Conservation (phyloP, 139 green algal species). For the Marvania coccoides region DNA sequence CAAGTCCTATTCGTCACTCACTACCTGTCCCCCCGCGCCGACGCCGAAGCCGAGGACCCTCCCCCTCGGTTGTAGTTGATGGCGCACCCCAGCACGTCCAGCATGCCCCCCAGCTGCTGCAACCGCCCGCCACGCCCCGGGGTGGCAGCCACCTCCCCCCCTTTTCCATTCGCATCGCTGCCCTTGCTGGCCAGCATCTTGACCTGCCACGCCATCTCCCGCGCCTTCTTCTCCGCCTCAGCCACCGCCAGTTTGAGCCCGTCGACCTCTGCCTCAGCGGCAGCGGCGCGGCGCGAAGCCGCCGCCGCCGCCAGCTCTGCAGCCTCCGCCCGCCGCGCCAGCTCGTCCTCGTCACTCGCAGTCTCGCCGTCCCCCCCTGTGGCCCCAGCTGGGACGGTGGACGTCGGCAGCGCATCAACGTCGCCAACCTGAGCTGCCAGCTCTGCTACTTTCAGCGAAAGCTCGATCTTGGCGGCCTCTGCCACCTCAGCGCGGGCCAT, state of each 20-base stretch:
- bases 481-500: conserved; percentile 16
- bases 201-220: conserved; percentile 24
- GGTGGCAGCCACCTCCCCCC: background rate
- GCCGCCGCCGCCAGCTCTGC: conserved; percentile 33
- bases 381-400: background rate
- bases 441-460: conserved; percentile 14
- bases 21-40: background rate
- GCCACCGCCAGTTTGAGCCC: conserved; percentile 13
- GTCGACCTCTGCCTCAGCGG: conserved; percentile 24
- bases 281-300: conserved; percentile 15
- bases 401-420: conserved; percentile 3
- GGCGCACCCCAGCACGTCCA: conserved; percentile 40
- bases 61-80: conserved; percentile 22
- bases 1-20: background rate
- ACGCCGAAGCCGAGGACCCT: background rate
- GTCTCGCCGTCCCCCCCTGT: background rate
- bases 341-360: background rate
- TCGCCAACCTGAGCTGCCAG: background rate
- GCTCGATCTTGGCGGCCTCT: conserved; percentile 40
- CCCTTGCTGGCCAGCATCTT: conserved; percentile 34
- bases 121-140: background rate
- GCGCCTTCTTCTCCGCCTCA: background rate
- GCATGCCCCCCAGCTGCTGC: conserved; percentile 7
- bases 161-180: background rate
- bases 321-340: conserved; percentile 12